Percentiles rank a stretch among this genome's conserved stretches.
Evolutionary conservation across 2,329 filamentous ascomycete genomes (phyloP).

Genomic region (Elsinoe ampelina): DNA sequence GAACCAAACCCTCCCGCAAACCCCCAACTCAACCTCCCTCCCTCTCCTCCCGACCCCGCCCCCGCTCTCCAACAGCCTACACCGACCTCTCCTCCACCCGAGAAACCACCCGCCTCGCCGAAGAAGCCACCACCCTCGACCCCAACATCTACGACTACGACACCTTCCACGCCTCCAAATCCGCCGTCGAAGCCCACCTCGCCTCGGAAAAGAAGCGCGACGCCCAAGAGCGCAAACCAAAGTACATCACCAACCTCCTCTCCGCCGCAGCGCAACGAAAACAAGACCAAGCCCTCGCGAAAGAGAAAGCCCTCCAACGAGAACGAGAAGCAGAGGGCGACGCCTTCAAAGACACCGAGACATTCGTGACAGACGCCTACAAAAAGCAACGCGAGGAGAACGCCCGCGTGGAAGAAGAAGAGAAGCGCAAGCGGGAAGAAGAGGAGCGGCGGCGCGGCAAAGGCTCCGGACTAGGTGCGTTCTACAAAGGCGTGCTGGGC

Average conservation of each 20-base stretch:
- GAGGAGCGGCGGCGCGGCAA: conserved; percentile 56
- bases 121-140: conserved; percentile 58
- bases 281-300: conserved; percentile 66
- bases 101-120: conserved; percentile 53
- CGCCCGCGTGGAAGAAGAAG: conserved; percentile 59
- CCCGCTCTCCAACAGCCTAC: conserved; percentile 36
- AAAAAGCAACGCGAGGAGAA: conserved; percentile 74
- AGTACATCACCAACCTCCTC: conserved; percentile 68
- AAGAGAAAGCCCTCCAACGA: conserved; percentile 68
- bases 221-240: conserved; percentile 55
- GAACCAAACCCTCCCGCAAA: conserved; percentile 24
- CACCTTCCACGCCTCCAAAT: conserved; percentile 67
- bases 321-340: conserved; percentile 75
- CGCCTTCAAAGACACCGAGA: conserved; percentile 72
- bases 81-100: conserved; percentile 59
- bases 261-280: conserved; percentile 67
- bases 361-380: conserved; percentile 77
- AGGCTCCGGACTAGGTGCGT: conserved; percentile 56
- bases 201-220: conserved; percentile 45
- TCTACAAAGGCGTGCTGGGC: conserved; percentile 66
- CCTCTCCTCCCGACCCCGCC: conserved; percentile 26
- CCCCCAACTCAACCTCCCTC: conserved; percentile 20
- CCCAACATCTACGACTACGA: conserved; percentile 80
- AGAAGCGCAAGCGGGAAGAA: conserved; percentile 55
- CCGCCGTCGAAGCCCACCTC: conserved; percentile 47